Base-by-base conservation (phyloP, 192 early-diverging fungal species). In the Globomyces pollinis-pini region DNA sequence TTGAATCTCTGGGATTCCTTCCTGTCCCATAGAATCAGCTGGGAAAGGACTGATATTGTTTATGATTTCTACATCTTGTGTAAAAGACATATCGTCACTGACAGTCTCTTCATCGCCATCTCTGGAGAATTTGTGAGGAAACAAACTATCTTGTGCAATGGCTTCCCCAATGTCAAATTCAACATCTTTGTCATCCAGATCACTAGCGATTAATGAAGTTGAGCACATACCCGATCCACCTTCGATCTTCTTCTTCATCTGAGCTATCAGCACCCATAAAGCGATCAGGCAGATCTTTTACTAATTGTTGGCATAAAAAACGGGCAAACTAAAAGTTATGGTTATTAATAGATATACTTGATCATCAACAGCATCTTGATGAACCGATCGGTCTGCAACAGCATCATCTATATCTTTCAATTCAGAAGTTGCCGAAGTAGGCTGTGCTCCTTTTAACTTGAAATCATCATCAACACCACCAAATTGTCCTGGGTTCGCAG, bases 261-360 rank as follows among this genome's bases (percentile, higher is more conserved):
- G 76, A 80, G 24, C 75, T 73, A 24, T 71, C 71, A 7, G 62
- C 75, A 1, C 74, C 64, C 24, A 73, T 34, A 64, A 86, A 84
- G 59, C 84, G 76, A 59, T 88, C 84, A 13, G 86, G 83, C 30
- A 85, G 67, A 45, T 88, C 85, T 23, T 74, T 80, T 11, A 84
- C 81, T 28, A 88, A 77, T 38, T 86, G 79, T 51, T 86, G 85
- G 54, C 78, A 80, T 28, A 88, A 61, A 61, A 78, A 88, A 31
- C 84, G 61, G 2, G 86, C 84, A 73, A 86, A 85, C 84, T 88
- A 56, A 15, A 39, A 20, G 2, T 47, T 5, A 47, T 47, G 28
- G n/a, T n/a, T n/a, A 57, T 36, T 13, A 36, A 7, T 36, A 11
- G 3, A 20, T 7, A 16, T 30, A 56, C 33, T 8, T 56, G 32